A percentile compares a stretch with the other conserved stretches of the same genome.
Evolutionary conservation across 345 rosid genomes (phyloP).

Genomic region (Psidium guajava): DNA sequence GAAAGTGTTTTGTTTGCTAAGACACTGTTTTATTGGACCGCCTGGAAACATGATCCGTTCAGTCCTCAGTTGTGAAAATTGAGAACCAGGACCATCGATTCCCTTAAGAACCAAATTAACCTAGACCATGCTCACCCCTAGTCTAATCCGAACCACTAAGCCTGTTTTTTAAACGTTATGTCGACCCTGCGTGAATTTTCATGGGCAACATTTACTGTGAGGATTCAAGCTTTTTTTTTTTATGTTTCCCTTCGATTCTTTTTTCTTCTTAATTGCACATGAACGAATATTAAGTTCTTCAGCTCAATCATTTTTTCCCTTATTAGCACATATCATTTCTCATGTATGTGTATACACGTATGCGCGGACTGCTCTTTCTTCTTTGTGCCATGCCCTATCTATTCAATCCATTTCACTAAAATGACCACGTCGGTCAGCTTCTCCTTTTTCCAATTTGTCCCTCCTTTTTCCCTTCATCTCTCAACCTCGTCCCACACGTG

Average conservation of each 20-base stretch:
- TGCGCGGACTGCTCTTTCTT: background rate
- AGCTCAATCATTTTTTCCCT: background rate
- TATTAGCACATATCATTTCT: too few relatives aligned
- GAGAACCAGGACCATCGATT: too few relatives aligned
- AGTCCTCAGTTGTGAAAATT: too few relatives aligned
- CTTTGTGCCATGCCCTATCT: background rate
- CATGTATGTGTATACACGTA: too few relatives aligned
- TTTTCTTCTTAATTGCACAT: background rate
- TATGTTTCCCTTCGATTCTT: background rate
- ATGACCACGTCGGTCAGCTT: background rate
- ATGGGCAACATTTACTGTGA: background rate
- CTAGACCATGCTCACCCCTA: too few relatives aligned
- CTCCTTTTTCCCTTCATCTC: background rate
- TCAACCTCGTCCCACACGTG: background rate
- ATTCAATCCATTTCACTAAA: constrained; percentile 5
- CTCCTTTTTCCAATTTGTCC: background rate
- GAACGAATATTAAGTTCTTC: background rate
- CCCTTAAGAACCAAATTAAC: too few relatives aligned
- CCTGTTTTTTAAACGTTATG: background rate
- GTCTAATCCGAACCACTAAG: background rate
- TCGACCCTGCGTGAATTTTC: background rate
- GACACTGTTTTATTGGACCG: too few relatives aligned
- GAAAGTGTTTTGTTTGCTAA: background rate
- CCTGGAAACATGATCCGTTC: too few relatives aligned
- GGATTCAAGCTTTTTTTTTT: background rate